These are phyloP conservation scores for Epichloe festucae DNA, from an alignment of 2,329 filamentous ascomycete species.

Conservation along the genomic window DNA sequence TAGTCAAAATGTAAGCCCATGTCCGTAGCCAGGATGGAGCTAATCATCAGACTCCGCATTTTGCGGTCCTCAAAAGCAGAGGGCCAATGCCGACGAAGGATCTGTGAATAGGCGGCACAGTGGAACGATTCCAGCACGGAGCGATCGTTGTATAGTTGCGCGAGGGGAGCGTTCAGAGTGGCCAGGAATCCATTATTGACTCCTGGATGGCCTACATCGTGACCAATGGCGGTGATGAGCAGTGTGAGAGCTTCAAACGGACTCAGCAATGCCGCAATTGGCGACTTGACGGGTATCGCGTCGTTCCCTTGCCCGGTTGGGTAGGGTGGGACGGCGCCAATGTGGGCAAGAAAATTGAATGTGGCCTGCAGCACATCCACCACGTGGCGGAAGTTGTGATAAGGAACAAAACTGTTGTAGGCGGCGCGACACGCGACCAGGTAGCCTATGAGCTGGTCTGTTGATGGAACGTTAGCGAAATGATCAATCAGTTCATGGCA, in stretches of 20 bases:
- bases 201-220: conserved; percentile 93
- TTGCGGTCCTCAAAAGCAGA: conserved; percentile 62
- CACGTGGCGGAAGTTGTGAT: conserved; percentile 97
- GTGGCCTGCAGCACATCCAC: conserved; percentile 90
- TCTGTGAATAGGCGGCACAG: conserved; percentile 92
- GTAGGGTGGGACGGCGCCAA: conserved; percentile 64
- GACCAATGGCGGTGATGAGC: conserved; percentile 89
- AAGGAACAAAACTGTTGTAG: conserved; percentile 95
- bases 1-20: conserved; percentile 97
- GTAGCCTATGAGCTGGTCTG: conserved; percentile 73
- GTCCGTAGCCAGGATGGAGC: conserved; percentile 91
- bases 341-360: conserved; percentile 75
- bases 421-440: conserved; percentile 78
- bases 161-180: conserved; percentile 80
- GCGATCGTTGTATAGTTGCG: conserved; percentile 91
- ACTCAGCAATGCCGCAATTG: conserved; percentile 61
- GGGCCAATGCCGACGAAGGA: conserved; percentile 86
- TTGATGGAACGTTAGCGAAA: conserved; percentile 25
- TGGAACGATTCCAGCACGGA: conserved; percentile 97
- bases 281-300: conserved; percentile 34
- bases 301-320: conserved; percentile 24
- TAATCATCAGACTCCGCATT: conserved; percentile 87
- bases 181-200: conserved; percentile 97
- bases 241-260: conserved; percentile 84
- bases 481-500: background rate